phyloP scores from a whole-genome alignment of 768 basidiomycete genomes.

The Erythrobasidium yunnanense region DNA sequence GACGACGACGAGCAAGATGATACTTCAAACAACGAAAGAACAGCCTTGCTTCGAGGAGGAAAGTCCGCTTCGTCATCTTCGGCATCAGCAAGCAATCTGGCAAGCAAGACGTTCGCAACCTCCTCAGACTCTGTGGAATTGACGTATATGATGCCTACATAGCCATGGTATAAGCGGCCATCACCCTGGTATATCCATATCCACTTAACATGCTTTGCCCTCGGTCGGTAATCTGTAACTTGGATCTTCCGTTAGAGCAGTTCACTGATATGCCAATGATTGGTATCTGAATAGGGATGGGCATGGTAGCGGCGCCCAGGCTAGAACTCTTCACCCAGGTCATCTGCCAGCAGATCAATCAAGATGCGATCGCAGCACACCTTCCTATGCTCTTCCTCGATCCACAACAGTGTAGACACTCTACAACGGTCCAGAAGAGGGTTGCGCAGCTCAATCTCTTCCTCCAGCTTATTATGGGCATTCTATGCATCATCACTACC shows the following conservation, averaged over 20 bases:
- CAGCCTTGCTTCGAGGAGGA: background rate
- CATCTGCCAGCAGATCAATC: constrained; percentile 20
- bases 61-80: background rate
- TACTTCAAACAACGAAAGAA: background rate
- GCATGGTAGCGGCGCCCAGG: constrained; percentile 6
- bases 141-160: background rate
- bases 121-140: background rate
- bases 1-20: background rate
- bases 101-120: background rate
- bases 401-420: constrained; percentile 21
- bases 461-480: constrained; percentile 37
- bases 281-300: constrained; percentile 18
- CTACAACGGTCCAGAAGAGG: constrained; percentile 1
- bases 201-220: background rate
- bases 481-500: constrained; percentile 42
- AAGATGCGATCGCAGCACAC: background rate
- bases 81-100: background rate
- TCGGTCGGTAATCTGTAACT: background rate
- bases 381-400: background rate
- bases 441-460: background rate
- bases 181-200: background rate
- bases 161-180: constrained; percentile 20
- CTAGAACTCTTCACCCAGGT: constrained; percentile 19
- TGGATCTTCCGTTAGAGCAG: background rate
- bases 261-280: background rate